Base-by-base conservation (phyloP, 2,329 filamentous ascomycete species). In the Triangularia verruculosa region DNA sequence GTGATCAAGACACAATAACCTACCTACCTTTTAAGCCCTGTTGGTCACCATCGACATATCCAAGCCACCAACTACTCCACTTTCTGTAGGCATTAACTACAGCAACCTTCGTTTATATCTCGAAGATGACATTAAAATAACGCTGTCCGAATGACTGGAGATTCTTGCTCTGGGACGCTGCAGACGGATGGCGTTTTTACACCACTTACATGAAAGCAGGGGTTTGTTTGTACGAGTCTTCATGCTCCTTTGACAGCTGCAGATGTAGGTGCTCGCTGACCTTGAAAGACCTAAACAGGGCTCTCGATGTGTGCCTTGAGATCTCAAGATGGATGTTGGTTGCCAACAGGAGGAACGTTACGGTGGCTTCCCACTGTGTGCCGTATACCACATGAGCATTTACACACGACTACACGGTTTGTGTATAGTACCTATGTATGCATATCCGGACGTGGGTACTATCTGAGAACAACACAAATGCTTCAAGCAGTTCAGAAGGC, bases 381-480 rank as follows among this genome's bases (percentile, higher is more conserved):
- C 39, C 27, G 27, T 47, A 47, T 47, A 20, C 39, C 39, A 47
- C 39, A 39, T 39, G 34, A 39, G 34, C 34, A 39, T 39, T 39
- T 39, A 39, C 34, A 39, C 34, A 39, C 34, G n/a, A 15, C 34
- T 39, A n/a, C 34, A 8, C 39, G 7, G 39, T 20, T 6, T 47
- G 39, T 20, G 39, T 20, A 47, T 8, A 47, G n/a, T n/a, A 9
- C 39, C 39, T 17, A 20, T 47, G 39, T 47, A 6, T 47, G n/a
- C 39, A 47, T 47, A 47, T 20, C 11, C 25, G 39, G 59, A 43
- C 56, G 57, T 54, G 57, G 47, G 64, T 64, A 57, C 32, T 67
- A 66, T 68, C 64, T 62, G 43, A 28, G 59, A 59, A 55, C 62
- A 59, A 39, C 61, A 64, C 61, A 67, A 59, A 65, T 61, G 60